Percentiles rank a stretch among this genome's conserved stretches.
Conservation (phyloP, 495 filamentous ascomycete species). For the Aspergillus olivimuriae region DNA sequence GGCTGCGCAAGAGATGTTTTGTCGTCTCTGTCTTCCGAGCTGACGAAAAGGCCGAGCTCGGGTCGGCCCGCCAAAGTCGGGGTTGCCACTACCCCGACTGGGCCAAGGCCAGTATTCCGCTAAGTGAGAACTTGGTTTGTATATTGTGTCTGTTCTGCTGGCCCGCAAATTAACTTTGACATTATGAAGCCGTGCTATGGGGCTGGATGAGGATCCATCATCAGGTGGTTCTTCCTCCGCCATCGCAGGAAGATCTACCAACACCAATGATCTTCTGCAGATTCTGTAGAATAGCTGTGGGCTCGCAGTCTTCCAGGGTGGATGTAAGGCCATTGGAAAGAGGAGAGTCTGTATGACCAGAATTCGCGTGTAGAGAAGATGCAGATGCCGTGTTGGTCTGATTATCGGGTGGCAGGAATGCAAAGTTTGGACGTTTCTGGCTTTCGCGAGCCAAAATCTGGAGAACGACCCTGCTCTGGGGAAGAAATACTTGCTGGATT, state of each 20-base stretch:
- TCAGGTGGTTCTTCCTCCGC: background rate
- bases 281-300: constrained; percentile 2
- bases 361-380: too few species aligned
- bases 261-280: constrained; percentile 5
- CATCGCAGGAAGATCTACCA: background rate
- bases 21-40: background rate
- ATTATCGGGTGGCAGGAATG: background rate
- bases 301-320: background rate
- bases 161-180: too few species aligned
- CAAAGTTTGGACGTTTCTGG: background rate
- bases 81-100: background rate
- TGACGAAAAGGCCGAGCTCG: constrained; percentile 7
- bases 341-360: too few species aligned
- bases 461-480: constrained; percentile 7
- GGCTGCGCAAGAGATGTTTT: background rate
- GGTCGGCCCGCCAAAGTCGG: constrained; percentile 1
- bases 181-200: too few species aligned
- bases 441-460: constrained; percentile 5
- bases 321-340: background rate
- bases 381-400: too few species aligned
- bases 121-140: too few species aligned
- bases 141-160: too few species aligned
- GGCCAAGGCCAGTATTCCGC: too few species aligned
- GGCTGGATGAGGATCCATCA: too few species aligned
- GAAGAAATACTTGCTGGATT: constrained; percentile 7